A percentile compares a stretch with the other conserved stretches of the same genome.
Evolutionary conservation across 768 basidiomycete genomes (phyloP).

Genomic region (Royoungia palumana): DNA sequence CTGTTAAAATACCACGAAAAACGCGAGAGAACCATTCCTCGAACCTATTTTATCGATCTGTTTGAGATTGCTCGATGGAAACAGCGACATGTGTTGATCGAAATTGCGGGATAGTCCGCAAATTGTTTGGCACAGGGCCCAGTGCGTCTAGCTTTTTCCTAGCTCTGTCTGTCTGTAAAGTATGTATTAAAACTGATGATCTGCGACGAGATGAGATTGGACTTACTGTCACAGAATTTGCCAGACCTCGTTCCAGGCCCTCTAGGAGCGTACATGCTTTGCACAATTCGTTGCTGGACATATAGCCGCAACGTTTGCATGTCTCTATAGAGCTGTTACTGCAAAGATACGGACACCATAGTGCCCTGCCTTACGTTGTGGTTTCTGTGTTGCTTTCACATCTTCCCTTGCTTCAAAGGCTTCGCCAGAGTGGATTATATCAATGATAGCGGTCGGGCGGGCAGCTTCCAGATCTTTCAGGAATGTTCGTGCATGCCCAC

Average conservation of each 20-base stretch:
- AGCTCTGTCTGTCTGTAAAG: conserved; percentile 62
- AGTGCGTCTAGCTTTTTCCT: conserved; percentile 58
- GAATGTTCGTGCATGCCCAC: conserved; percentile 91
- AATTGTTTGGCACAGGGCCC: conserved; percentile 58
- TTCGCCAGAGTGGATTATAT: conserved; percentile 96
- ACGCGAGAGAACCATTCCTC: too few relatives aligned
- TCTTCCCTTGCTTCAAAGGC: conserved; percentile 84
- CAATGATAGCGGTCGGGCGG: conserved; percentile 92
- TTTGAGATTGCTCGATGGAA: conserved; percentile 36
- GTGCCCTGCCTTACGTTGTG: conserved; percentile 62
- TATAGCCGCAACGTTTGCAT: conserved; percentile 90
- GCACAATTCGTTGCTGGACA: conserved; percentile 95
- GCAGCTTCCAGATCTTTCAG: conserved; percentile 95
- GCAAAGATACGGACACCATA: not conserved
- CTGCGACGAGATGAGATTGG: not conserved
- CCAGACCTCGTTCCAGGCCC: conserved; percentile 84
- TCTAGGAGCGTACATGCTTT: conserved; percentile 91
- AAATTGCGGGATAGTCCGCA: conserved; percentile 77
- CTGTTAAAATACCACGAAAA: not conserved
- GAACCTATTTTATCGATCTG: conserved; percentile 2
- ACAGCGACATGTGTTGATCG: conserved; percentile 42
- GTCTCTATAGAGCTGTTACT: conserved; percentile 53
- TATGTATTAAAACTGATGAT: conserved; percentile 7
- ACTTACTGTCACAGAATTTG: conserved; percentile 57
- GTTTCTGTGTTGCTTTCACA: conserved; percentile 78